These are phyloP conservation scores for Vigna angularis DNA, from an alignment of 306 rosid genomes.

Conservation along the genomic window DNA sequence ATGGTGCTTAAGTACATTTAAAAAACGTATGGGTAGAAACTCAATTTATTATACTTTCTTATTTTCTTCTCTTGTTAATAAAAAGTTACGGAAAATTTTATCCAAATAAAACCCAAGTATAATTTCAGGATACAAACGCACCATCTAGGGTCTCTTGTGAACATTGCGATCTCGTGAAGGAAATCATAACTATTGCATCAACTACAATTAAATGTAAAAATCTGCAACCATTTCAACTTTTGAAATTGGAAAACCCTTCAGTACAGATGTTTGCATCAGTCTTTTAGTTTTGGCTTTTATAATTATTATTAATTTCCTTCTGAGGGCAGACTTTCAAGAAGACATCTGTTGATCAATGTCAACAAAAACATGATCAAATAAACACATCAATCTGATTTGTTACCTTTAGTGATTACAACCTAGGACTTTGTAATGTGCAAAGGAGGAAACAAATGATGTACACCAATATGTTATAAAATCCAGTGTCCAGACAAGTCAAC, in stretches of 20 bases:
- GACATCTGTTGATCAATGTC: background rate
- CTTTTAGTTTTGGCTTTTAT: background rate
- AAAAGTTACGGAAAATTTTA: too few relatives aligned
- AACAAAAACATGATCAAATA: conserved; percentile 22
- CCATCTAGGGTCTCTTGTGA: conserved; percentile 29
- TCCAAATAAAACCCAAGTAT: background rate
- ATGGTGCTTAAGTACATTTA: too few relatives aligned
- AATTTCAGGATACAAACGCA: background rate
- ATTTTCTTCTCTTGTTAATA: too few relatives aligned
- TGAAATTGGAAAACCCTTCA: conserved; percentile 7
- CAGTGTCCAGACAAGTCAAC: conserved; percentile 24
- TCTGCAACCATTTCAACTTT: background rate
- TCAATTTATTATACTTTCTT: too few relatives aligned
- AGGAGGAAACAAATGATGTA: conserved; percentile 4
- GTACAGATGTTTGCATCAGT: background rate
- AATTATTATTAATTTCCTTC: background rate
- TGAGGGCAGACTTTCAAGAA: background rate
- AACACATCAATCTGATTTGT: conserved; percentile 16
- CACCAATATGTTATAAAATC: background rate
- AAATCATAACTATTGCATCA: conserved; percentile 17
- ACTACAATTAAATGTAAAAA: conserved; percentile 18
- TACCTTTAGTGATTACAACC: background rate
- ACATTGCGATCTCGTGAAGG: conserved; percentile 2
- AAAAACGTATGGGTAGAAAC: too few relatives aligned
- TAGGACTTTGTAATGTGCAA: background rate